phyloP scores from a whole-genome alignment of 1,284 basidiomycete species.

The Gymnopus androsaceus region DNA sequence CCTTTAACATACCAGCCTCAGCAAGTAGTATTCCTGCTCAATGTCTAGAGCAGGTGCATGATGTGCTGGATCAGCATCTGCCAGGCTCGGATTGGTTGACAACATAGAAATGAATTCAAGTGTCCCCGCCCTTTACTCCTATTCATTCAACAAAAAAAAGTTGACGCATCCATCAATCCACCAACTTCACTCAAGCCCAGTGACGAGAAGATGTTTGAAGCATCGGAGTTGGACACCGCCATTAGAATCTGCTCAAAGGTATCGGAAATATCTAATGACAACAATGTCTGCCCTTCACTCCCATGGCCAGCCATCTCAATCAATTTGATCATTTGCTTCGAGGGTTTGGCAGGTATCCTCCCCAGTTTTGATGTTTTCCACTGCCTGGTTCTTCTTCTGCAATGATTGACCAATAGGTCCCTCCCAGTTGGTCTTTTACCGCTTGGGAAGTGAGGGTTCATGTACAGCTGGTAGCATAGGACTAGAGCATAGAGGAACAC shows the following conservation, averaged over 20 bases:
- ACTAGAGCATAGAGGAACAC: slow-evolving; percentile 24
- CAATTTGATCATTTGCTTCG: slow-evolving; percentile 61
- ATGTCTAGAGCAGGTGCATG: slow-evolving; percentile 36
- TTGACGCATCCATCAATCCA: slow-evolving; percentile 39
- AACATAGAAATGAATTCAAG: slow-evolving; percentile 70
- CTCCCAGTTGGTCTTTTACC: slow-evolving; percentile 69
- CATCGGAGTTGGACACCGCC: slow-evolving; percentile 42
- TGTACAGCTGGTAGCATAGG: slow-evolving; percentile 31
- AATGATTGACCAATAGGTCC: slow-evolving; percentile 54
- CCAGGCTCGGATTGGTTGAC: slow-evolving; percentile 76
- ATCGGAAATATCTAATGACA: slow-evolving; percentile 56
- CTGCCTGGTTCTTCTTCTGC: slow-evolving; percentile 53
- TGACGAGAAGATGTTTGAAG: slow-evolving; percentile 35
- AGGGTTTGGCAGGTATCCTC: slow-evolving; percentile 66
- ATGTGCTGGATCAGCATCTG: slow-evolving; percentile 52
- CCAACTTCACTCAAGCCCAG: slow-evolving; percentile 37
- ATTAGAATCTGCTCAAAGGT: slow-evolving; percentile 65
- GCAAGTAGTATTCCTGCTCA: slow-evolving; percentile 53
- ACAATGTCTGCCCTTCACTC: slow-evolving; percentile 44
- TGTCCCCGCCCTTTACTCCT: slow-evolving; percentile 62
- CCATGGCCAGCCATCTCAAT: slow-evolving; percentile 55
- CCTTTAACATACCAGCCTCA: slow-evolving; percentile 62
- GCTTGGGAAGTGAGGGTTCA: slow-evolving; percentile 69
- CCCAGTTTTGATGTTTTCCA: slow-evolving; percentile 62
- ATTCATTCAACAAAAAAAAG: slow-evolving; percentile 66